A percentile compares a stretch with the other conserved stretches of the same genome.
phyloP scores from a whole-genome alignment of 257 asterid species.

The Echium plantagineum region DNA sequence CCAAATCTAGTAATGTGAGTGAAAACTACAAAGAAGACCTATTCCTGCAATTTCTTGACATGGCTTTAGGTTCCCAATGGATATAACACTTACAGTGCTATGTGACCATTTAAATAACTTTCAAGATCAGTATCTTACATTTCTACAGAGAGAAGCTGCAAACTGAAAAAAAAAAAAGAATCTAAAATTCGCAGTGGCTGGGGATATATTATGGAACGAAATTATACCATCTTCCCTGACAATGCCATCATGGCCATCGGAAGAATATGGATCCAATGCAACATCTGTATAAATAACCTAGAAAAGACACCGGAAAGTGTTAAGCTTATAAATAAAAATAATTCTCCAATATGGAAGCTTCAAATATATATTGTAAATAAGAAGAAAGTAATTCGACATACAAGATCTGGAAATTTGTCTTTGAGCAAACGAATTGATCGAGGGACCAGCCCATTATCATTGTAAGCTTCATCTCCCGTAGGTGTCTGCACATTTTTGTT shows the following conservation, averaged over 20 bases:
- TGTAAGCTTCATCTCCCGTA: constrained; percentile 91
- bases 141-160: neutral
- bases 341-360: constrained; percentile 5
- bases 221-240: constrained; percentile 92
- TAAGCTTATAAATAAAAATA: neutral
- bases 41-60: too few relatives aligned
- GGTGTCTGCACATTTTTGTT: constrained; percentile 34
- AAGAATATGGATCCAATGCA: constrained; percentile 93
- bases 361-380: constrained; percentile 4
- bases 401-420: constrained; percentile 94
- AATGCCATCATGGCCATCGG: constrained; percentile 98
- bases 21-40: too few relatives aligned
- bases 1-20: too few relatives aligned
- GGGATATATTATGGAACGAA: constrained; percentile 1
- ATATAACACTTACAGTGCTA: neutral
- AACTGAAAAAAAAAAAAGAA: too few relatives aligned
- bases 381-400: constrained; percentile 23
- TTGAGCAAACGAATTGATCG: constrained; percentile 80
- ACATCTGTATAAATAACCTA: constrained; percentile 90
- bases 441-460: constrained; percentile 81
- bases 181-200: neutral
- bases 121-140: neutral
- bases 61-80: too few relatives aligned
- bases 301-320: constrained; percentile 8
- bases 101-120: neutral